Evolutionary conservation across 768 basidiomycete species (phyloP), one percentile per base, ranked within the genome.

Genomic region (Rhodotorula sphaerocarpa): DNA sequence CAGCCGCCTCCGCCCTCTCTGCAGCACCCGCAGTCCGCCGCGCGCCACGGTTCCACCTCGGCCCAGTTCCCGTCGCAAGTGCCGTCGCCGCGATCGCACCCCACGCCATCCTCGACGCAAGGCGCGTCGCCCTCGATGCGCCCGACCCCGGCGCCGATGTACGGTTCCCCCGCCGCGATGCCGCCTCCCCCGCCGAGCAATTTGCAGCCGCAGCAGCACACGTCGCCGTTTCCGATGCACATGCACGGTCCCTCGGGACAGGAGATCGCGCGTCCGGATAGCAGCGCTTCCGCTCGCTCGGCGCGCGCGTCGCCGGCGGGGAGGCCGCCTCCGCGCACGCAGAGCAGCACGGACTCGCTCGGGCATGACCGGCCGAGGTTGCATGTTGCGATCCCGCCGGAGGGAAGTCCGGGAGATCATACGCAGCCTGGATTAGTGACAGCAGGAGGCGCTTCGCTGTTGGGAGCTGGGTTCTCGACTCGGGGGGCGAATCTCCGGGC

Each of bases 301-400:
- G 6, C 50, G 34, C 28, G 39, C 25, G 4, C 14, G 5, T 7
- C 7, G 10, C 25, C 33, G 30, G 20, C 41, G 28, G 25, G 42
- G 5, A 5, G 33, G 25, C 44, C n/a, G 12, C 39, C 10, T 3
- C n/a, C 16, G n/a, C 31, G 27, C 20, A 50, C 27, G 43, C 45
- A n/a, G 34, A 39, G 42, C 12, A 7, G 48, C 45, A 15, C 44
- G 50, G 33, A 59, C 53, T 34, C 46, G 46, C 10, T 10, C n/a
- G 20, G 6, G 18, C 11, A 5, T n/a, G 64, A 62, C 16, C 36
- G 36, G 45, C 67, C 67, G 20, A 48, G 57, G 31, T 39, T 69
- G 57, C 46, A 36, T 39, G 48, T 69, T 5, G 47, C 50, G 44
- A 69, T 69, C 20, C 67, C 67, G 20, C 25, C 21, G 3, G 59